Evolutionary conservation across 345 rosid genomes (phyloP), one percentile per base, ranked within the genome.

Genomic region (Bruguiera parviflora): DNA sequence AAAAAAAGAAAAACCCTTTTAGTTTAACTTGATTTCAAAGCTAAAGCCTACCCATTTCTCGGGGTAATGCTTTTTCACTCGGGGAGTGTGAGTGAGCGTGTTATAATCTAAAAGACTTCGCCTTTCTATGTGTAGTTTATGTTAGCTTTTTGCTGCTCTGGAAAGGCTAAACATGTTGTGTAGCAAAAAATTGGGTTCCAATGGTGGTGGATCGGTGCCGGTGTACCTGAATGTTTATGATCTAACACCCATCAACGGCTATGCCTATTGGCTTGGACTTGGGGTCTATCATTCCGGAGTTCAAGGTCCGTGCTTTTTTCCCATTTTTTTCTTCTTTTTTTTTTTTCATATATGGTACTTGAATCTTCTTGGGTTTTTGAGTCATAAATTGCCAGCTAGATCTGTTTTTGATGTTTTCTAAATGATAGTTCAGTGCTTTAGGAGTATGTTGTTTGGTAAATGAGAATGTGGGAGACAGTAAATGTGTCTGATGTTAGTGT

Each of bases 221-320:
- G 99, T 95, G 62, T 81, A 84, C 79, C 96, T 95, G 27, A 95
- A 95, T 63, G 99, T 95, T 13, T 95, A 95, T 73, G 99, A 95
- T 84, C 92, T 95, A 64, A 95, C 99, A 47, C 90, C 98, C 31
- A 68, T 89, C 52, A 95, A 95, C 85, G 99, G 96, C 64, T 95
- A 92, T 66, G 96, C 97, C 57, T 92, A 92, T 68, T 95, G 99
- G 99, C 71, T 95, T 67, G 99, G 99, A 28, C 98, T 95, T 60
- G 98, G 99, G 15, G 98, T 87, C 53, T 92, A 92, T 70, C 98
- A 96, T 80, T 96, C 99, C 37, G 99, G 99, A 8, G 96, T 96
- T 70, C 89, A 96, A 96, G 99, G 99, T 96, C 71, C 28, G 84
- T 79, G 16, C 25, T 22, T 51, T 51, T 24, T 13, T 58, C 28